phyloP scores from a whole-genome alignment of 768 basidiomycete genomes.

The Tricholoma bakamatsutake region DNA sequence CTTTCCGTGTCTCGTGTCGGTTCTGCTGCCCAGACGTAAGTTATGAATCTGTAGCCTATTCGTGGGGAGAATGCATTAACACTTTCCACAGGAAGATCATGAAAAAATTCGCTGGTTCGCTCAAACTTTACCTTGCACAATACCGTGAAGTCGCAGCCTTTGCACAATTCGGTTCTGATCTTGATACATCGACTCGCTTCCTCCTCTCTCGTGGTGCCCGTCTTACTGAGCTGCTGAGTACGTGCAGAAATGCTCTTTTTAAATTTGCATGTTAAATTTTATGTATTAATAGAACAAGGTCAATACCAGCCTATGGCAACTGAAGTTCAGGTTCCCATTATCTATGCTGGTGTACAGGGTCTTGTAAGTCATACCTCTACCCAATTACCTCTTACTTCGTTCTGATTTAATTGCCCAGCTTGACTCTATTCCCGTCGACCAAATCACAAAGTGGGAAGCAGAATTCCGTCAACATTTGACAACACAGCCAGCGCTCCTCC shows the following conservation, averaged over 20 bases:
- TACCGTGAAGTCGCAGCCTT: slow-evolving; percentile 99
- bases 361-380: slow-evolving; percentile 47
- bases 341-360: slow-evolving; percentile 99
- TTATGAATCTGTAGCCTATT: slow-evolving; percentile 5
- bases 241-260: slow-evolving; percentile 19
- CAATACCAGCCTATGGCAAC: slow-evolving; percentile 95
- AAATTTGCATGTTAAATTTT: slow-evolving; percentile 12
- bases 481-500: slow-evolving; percentile 68
- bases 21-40: slow-evolving; percentile 98
- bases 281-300: slow-evolving; percentile 71
- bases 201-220: slow-evolving; percentile 96
- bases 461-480: slow-evolving; percentile 88
- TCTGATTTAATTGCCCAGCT: slow-evolving; percentile 41
- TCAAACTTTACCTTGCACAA: slow-evolving; percentile 99
- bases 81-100: slow-evolving; percentile 76
- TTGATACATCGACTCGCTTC: slow-evolving; percentile 99
- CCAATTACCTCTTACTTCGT: background rate
- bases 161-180: slow-evolving; percentile 99
- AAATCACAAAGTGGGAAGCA: slow-evolving; percentile 90
- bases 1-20: slow-evolving; percentile 99
- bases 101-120: slow-evolving; percentile 99
- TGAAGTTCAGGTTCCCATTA: slow-evolving; percentile 97
- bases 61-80: background rate
- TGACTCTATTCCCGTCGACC: slow-evolving; percentile 90
- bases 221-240: slow-evolving; percentile 93